Conservation (phyloP, 2,329 filamentous ascomycete genomes). For the Chaetoscypha palmicola region DNA sequence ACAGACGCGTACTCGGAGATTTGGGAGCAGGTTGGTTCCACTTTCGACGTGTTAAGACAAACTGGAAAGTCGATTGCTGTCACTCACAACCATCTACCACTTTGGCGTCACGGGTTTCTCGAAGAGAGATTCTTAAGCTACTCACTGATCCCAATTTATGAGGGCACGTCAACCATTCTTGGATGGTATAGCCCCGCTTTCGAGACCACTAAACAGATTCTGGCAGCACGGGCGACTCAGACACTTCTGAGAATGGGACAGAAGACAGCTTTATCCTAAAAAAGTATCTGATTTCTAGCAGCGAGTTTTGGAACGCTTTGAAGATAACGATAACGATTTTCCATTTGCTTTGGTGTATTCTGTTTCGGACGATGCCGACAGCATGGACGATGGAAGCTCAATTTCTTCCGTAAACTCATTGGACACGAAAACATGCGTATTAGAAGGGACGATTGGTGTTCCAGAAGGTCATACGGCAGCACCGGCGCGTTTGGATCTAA, state of each 20-base stretch:
- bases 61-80: slow-evolving; percentile 75
- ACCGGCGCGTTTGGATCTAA: slow-evolving; percentile 57
- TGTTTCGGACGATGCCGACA: slow-evolving; percentile 54
- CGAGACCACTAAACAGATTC: slow-evolving; percentile 68
- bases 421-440: slow-evolving; percentile 54
- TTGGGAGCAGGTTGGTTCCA: slow-evolving; percentile 61
- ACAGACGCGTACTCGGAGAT: slow-evolving; percentile 60
- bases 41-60: slow-evolving; percentile 58
- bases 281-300: slow-evolving; percentile 68
- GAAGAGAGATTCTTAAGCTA: slow-evolving; percentile 73
- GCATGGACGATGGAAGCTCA: slow-evolving; percentile 60
- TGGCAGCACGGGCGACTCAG: slow-evolving; percentile 70
- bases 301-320: slow-evolving; percentile 58
- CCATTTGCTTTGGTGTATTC: slow-evolving; percentile 74
- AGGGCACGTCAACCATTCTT: slow-evolving; percentile 62
- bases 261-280: slow-evolving; percentile 60
- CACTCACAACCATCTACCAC: slow-evolving; percentile 69
- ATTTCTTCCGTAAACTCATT: slow-evolving; percentile 59
- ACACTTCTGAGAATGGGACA: slow-evolving; percentile 71
- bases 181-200: slow-evolving; percentile 75
- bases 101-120: slow-evolving; percentile 59
- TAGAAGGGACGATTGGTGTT: slow-evolving; percentile 67
- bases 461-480: slow-evolving; percentile 56
- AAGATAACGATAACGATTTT: slow-evolving; percentile 66
- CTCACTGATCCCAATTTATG: slow-evolving; percentile 56